Evolutionary conservation across 1,139 yeast species (phyloP), one percentile per base, ranked within the genome.

Genomic region (Diutina ranongensis): DNA sequence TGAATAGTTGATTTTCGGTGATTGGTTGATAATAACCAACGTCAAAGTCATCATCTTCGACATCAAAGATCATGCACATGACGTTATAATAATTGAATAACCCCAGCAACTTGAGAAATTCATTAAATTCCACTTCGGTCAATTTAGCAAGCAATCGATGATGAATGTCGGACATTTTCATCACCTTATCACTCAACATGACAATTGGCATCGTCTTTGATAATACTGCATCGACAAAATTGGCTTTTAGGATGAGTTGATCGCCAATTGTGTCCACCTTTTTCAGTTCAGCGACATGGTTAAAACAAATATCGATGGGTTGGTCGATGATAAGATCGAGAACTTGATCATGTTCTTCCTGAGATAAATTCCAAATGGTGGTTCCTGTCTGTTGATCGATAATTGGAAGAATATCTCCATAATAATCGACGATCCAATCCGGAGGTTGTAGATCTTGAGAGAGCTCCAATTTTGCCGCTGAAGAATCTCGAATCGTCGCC

Each of bases 31-130:
- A 83, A 54, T 81, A 68, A 18, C 72, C 61, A 3, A 71, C 68
- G 36, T 75, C 80, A 51, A 75, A 75, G 47, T 67, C 73, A 44
- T 74, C 48, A 12, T 76, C 74, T 22, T 69, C 75, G 20, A 80
- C 62, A 15, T 84, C 83, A 57, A 77, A 78, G n/a, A 83, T 80
- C 83, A 83, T 79, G 53, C 80, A 79, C 46, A 80, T 65, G 45
- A 83, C 62, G 54, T 81, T 83, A 56, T 69, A 78, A 51, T 74
- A 77, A 47, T 81, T 76, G 22, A 63, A 65, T 34, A 83, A 59
- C 0, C 74, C 72, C 33, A 83, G 72, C 31, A 69, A 72, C 16
- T 63, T 61, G 38, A 83, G 61, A 15, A 82, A 57, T 1, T 59
- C 52, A 20, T 63, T 65, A 25, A 67, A 66, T 52, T 76, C 79